Percentiles rank a stretch among this genome's conserved stretches.
Evolutionary conservation across 768 basidiomycete species (phyloP).

Genomic region (Termitomyces sp.): DNA sequence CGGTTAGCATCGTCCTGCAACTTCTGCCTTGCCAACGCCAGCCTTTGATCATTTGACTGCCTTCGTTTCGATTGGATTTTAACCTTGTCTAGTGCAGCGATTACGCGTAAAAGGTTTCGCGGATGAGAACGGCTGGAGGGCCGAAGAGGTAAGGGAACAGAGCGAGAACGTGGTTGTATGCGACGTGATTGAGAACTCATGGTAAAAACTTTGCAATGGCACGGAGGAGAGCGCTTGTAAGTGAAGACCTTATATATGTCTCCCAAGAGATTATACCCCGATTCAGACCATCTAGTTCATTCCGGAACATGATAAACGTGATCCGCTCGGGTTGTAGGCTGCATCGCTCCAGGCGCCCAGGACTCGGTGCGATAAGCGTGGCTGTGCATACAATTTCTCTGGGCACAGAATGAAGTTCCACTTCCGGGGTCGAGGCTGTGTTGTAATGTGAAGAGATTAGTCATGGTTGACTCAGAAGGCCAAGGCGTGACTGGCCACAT

Average conservation of each 20-base stretch:
- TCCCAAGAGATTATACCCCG: too few relatives aligned
- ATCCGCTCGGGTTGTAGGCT: too few relatives aligned
- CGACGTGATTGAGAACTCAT: conserved; percentile 5
- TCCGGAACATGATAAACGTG: too few relatives aligned
- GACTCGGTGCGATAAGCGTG: too few relatives aligned
- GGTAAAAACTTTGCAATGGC: background rate
- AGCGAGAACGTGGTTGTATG: conserved; percentile 4
- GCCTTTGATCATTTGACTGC: background rate
- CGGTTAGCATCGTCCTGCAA: background rate
- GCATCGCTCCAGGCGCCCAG: too few relatives aligned
- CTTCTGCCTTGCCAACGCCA: background rate
- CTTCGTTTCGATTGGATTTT: background rate
- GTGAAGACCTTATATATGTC: background rate
- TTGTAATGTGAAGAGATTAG: background rate
- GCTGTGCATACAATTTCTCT: background rate
- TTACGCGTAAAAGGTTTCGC: background rate
- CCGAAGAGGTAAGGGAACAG: conserved; percentile 1
- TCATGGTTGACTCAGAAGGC: too few relatives aligned
- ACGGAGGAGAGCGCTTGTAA: background rate
- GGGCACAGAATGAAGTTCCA: background rate
- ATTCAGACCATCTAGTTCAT: too few relatives aligned
- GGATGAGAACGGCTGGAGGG: background rate
- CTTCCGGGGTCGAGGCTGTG: background rate
- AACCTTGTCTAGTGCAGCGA: background rate
- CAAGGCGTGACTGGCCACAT: background rate